A percentile compares a stretch with the other conserved stretches of the same genome.
Evolutionary conservation across 2,329 filamentous ascomycete species (phyloP).

Genomic region (Fusarium mundagurra): DNA sequence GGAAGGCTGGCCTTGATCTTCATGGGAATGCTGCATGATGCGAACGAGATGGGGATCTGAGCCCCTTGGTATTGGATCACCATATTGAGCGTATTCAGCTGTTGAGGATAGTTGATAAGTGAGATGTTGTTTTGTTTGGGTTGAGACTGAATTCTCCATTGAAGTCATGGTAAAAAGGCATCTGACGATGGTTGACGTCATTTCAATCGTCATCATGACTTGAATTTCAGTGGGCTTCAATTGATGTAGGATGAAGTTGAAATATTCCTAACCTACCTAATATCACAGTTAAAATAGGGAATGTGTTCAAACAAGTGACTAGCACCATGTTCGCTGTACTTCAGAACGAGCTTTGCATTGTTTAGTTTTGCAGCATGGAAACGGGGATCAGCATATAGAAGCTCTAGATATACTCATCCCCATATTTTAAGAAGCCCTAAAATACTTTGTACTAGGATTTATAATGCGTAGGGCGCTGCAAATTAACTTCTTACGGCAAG

Average conservation of each 20-base stretch:
- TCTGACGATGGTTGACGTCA: constrained; percentile 25
- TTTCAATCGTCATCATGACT: background rate
- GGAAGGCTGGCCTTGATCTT: constrained; percentile 61
- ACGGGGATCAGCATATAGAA: background rate
- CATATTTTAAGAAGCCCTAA: rapidly evolving
- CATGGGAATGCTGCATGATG: constrained; percentile 64
- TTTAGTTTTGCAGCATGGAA: background rate
- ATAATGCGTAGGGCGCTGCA: background rate
- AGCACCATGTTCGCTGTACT: rapidly evolving
- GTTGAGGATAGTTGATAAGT: rapidly evolving
- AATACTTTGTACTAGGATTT: rapidly evolving
- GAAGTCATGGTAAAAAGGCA: background rate
- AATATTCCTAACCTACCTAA: background rate
- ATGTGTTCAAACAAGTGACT: background rate
- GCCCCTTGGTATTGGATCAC: constrained; percentile 6
- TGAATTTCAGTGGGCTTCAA: background rate
- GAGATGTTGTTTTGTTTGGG: background rate
- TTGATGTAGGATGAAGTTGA: background rate
- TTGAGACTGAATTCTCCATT: background rate
- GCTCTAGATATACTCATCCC: background rate
- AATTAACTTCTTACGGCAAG: background rate
- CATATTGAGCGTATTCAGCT: background rate
- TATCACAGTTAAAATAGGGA: background rate
- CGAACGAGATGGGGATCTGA: constrained; percentile 51
- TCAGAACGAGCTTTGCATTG: rapidly evolving